phyloP scores from a whole-genome alignment of 202 grass and related monocot species.

The Setaria viridis region DNA sequence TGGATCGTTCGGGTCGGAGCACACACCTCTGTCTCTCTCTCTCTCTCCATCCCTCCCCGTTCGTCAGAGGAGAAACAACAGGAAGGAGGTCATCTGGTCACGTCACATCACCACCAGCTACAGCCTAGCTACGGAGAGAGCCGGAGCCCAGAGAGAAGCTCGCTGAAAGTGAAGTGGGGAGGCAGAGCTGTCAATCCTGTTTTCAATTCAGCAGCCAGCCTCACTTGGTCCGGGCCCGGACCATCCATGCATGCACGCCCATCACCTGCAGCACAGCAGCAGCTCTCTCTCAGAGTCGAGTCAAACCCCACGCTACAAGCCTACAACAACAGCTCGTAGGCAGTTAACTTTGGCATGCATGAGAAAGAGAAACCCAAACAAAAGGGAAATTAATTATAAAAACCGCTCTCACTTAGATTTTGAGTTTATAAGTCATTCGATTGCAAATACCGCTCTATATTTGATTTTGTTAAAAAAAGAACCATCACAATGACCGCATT shows the following conservation, averaged over 20 bases:
- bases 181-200: background rate
- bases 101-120: conserved; percentile 29
- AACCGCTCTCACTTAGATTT: too few species aligned
- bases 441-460: too few species aligned
- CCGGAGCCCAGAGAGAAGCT: too few species aligned
- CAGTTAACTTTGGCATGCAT: too few species aligned
- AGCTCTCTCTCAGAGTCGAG: background rate
- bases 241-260: background rate
- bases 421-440: too few species aligned
- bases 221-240: background rate
- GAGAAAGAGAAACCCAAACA: too few species aligned
- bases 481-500: too few species aligned
- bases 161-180: background rate
- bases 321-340: too few species aligned
- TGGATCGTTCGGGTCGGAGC: background rate
- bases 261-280: background rate
- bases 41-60: background rate
- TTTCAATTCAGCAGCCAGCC: background rate
- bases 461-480: too few species aligned
- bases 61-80: background rate
- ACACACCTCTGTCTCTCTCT: background rate
- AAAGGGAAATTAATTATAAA: too few species aligned
- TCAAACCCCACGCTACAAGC: background rate
- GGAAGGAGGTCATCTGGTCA: conserved; percentile 26
- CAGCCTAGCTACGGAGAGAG: background rate